phyloP scores from a whole-genome alignment of 352 stramenopile genomes.

The Globisporangium heterothallicum region DNA sequence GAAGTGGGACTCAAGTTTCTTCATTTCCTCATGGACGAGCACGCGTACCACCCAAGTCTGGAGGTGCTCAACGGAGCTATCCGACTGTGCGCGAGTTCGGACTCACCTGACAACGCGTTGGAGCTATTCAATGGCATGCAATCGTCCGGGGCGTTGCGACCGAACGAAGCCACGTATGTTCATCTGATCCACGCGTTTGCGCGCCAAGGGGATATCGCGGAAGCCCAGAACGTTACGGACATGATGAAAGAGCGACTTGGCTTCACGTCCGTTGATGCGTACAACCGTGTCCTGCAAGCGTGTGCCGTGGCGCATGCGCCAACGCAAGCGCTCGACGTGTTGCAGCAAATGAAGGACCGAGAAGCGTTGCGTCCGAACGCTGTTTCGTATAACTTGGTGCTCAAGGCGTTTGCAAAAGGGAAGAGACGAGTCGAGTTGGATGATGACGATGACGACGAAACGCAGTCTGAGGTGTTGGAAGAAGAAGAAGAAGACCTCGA shows the following conservation, averaged over 20 bases:
- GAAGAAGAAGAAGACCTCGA: not conserved
- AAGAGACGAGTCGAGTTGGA: slow-evolving; percentile 15
- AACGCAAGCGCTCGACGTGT: slow-evolving; percentile 32
- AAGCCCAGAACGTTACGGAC: slow-evolving; percentile 30
- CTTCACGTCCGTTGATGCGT: slow-evolving; percentile 29
- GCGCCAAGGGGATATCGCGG: slow-evolving; percentile 36
- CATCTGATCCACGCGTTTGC: slow-evolving; percentile 50
- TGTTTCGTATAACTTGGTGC: slow-evolving; percentile 49
- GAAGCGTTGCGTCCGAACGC: slow-evolving; percentile 25
- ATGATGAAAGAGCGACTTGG: slow-evolving; percentile 46
- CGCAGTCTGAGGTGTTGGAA: slow-evolving; percentile 6
- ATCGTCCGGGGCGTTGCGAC: slow-evolving; percentile 25
- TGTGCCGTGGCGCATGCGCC: slow-evolving; percentile 36
- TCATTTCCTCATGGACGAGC: slow-evolving; percentile 43
- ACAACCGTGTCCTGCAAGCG: slow-evolving; percentile 53
- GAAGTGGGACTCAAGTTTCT: slow-evolving; percentile 57
- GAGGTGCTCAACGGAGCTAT: slow-evolving; percentile 50
- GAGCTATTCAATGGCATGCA: slow-evolving; percentile 49
- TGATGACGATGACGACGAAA: slow-evolving; percentile 15
- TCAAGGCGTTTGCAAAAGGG: slow-evolving; percentile 44
- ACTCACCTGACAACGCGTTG: slow-evolving; percentile 37
- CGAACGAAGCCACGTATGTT: slow-evolving; percentile 36
- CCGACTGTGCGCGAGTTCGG: slow-evolving; percentile 37
- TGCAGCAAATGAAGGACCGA: slow-evolving; percentile 31
- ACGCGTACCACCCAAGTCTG: slow-evolving; percentile 36